A percentile compares a stretch with the other conserved stretches of the same genome.
These are phyloP conservation scores for Phytopythium helicoides DNA, from an alignment of 352 stramenopile genomes.

Conservation along the genomic window DNA sequence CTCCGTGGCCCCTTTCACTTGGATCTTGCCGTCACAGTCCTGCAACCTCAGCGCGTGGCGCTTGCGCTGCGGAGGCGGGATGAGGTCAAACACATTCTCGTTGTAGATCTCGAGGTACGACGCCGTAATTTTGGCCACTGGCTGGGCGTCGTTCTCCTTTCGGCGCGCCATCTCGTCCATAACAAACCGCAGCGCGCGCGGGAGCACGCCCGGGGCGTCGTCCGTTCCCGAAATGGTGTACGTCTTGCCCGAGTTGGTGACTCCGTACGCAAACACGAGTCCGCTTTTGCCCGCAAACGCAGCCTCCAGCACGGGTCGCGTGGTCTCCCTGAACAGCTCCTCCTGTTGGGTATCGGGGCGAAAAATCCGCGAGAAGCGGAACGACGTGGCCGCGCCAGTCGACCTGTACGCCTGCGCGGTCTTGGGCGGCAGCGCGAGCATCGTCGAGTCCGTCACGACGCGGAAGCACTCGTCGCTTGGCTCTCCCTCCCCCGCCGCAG, in stretches of 20 bases:
- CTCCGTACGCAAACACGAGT: conserved; percentile 97
- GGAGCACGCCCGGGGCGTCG: conserved; percentile 76
- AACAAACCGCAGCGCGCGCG: conserved; percentile 68
- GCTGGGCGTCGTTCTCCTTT: conserved; percentile 36
- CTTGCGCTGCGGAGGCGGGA: conserved; percentile 62
- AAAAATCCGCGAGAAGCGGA: conserved; percentile 89
- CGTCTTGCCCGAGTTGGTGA: conserved; percentile 99
- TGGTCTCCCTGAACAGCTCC: conserved; percentile 91
- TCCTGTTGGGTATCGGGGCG: conserved; percentile 69
- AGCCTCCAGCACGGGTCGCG: conserved; percentile 87
- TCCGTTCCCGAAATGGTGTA: conserved; percentile 95
- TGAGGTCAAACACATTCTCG: conserved; percentile 96
- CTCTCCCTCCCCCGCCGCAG: background rate
- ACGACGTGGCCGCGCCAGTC: conserved; percentile 69
- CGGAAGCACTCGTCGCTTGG: conserved; percentile 54
- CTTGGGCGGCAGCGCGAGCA: conserved; percentile 71
- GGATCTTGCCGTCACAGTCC: conserved; percentile 85
- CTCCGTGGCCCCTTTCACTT: conserved; percentile 82
- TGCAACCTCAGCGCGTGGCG: conserved; percentile 68
- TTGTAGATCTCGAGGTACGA: conserved; percentile 99
- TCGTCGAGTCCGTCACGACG: conserved; percentile 55
- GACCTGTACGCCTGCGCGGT: conserved; percentile 73
- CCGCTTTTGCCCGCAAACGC: conserved; percentile 84
- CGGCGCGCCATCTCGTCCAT: conserved; percentile 59
- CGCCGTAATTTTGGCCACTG: conserved; percentile 63